Base-by-base conservation (phyloP, 345 rosid genomes). In the Ailanthus altissimus region DNA sequence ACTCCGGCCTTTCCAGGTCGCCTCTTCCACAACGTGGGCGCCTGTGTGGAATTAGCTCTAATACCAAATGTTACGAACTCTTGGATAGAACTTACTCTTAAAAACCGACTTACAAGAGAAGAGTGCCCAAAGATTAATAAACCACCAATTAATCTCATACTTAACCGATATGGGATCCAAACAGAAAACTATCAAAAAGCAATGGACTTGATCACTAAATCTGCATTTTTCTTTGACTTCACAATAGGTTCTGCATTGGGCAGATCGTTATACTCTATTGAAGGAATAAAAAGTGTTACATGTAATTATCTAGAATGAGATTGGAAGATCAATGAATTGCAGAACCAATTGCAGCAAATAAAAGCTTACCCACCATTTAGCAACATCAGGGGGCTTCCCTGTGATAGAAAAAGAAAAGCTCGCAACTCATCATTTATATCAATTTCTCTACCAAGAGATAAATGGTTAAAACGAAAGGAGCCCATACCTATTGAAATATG, bases 231-330 rank as follows among this genome's bases (percentile, higher is more conserved):
- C 88, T 84, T 94, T 45, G 97, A 88, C 77, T 85, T 85, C 69
- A 92, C 79, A 73, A 97, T 85, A 67, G 90, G 89, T 84, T 97
- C 97, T 6, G 96, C 97, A 76, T 97, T 94, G 14, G 96, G 97
- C 67, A 88, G 67, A 78, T 94, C 97, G 50, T 96, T 96, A 78
- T 92, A 85, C 21, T 90, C 88, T 61, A 95, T 83, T 95, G 92
- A 84, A 83, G 26, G 56, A 81, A 20, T 70, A 61, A 81, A 12
- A 21, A 5, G 61, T 21, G 50, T 38, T 36, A 47, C 49, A 7
- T 46, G 28, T n/a, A 61, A 47, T 61, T 74, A 20, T 6, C 21
- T 49, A 36, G n/a, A 14, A 62, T n/a, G 23, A 28, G 59, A 25
- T 23, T 23, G 8, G 20, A 47, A 36, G 26, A 59, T 58, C n/a